Conservation (phyloP, 2,329 filamentous ascomycete species). For the Cercospora sp. region DNA sequence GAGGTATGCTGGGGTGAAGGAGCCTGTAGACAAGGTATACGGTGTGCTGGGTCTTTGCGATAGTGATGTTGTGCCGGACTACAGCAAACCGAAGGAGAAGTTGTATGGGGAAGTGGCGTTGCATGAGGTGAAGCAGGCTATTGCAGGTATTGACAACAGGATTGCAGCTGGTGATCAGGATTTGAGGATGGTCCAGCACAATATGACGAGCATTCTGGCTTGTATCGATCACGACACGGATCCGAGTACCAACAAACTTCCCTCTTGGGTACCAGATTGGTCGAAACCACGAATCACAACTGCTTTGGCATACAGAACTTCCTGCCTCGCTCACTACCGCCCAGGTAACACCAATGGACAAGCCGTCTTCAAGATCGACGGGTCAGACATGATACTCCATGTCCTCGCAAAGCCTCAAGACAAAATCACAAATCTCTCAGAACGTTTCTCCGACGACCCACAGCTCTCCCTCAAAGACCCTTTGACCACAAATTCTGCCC, state of each 20-base stretch:
- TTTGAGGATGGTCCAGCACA: not conserved
- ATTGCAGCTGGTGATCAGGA: not conserved
- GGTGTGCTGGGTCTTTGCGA: not conserved
- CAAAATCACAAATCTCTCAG: not conserved
- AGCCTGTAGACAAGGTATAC: not conserved
- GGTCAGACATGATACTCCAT: not conserved
- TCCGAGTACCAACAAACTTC: not conserved
- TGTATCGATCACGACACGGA: not conserved
- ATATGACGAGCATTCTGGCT: not conserved
- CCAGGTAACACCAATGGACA: not conserved
- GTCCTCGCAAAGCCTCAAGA: not conserved
- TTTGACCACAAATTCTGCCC: not conserved
- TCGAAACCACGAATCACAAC: not conserved
- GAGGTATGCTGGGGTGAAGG: not conserved
- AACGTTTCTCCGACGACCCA: not conserved
- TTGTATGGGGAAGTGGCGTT: not conserved
- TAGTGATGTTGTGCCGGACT: not conserved
- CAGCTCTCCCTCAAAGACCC: not conserved
- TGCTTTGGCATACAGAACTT: not conserved
- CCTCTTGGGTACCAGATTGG: not conserved
- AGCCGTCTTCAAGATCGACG: not conserved
- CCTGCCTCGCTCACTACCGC: not conserved
- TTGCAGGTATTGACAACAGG: not conserved
- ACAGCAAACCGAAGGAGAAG: not conserved
- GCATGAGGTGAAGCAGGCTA: not conserved